These are phyloP conservation scores for Xylaria acuta DNA, from an alignment of 495 filamentous ascomycete species.

Conservation along the genomic window DNA sequence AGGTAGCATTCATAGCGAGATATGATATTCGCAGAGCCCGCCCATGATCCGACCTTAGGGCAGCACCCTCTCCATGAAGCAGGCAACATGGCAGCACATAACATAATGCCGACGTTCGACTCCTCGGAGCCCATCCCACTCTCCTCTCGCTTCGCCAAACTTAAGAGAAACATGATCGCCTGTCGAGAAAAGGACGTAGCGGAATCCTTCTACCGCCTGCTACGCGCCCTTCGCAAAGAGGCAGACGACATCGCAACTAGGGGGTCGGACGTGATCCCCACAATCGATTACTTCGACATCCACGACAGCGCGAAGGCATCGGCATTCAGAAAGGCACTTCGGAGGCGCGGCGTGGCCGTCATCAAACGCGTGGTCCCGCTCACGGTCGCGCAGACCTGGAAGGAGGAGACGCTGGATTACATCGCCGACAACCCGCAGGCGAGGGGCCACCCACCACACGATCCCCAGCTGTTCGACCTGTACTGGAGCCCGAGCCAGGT, in stretches of 20 bases:
- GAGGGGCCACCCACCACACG: slow-evolving; percentile 44
- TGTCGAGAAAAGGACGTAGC: slow-evolving; percentile 66
- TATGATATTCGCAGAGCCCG: not conserved
- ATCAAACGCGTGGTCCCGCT: slow-evolving; percentile 65
- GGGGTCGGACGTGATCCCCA: slow-evolving; percentile 60
- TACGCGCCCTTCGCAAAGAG: slow-evolving; percentile 61
- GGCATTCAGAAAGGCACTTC: slow-evolving; percentile 53
- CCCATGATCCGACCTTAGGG: not conserved
- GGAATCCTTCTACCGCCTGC: slow-evolving; percentile 71
- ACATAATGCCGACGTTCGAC: slow-evolving; percentile 14
- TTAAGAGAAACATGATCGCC: slow-evolving; percentile 68
- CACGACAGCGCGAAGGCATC: slow-evolving; percentile 52
- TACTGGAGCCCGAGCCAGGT: slow-evolving; percentile 85
- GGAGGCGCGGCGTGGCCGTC: slow-evolving; percentile 65
- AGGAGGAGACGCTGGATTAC: slow-evolving; percentile 61
- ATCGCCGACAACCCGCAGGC: slow-evolving; percentile 59
- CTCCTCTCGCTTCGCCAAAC: slow-evolving; percentile 69
- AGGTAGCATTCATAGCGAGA: not conserved
- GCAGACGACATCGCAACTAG: slow-evolving; percentile 52
- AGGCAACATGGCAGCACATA: not conserved
- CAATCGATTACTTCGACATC: slow-evolving; percentile 66
- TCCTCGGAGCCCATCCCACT: slow-evolving; percentile 59
- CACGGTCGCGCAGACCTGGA: slow-evolving; percentile 59
- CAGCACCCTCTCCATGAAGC: slow-evolving; percentile 16
- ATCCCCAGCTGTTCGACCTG: slow-evolving; percentile 76